Evolutionary conservation across 306 rosid species (phyloP).

Genomic region (Sesbania bispinosa): DNA sequence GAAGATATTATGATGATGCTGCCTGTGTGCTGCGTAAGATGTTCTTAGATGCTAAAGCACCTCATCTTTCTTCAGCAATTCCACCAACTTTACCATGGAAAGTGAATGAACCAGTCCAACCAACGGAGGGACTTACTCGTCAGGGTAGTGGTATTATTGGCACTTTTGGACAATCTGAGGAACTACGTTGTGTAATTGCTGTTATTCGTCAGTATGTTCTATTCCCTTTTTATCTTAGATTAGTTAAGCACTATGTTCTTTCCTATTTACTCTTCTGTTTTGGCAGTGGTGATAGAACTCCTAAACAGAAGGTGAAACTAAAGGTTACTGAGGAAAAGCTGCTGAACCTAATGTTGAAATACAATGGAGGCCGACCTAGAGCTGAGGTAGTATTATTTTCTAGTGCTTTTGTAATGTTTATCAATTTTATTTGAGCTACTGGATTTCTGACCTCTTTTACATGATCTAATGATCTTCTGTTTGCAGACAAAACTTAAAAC

Average conservation of each 20-base stretch:
- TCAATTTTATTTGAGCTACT: not conserved
- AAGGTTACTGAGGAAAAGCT: slow-evolving; percentile 95
- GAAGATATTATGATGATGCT: slow-evolving; percentile 91
- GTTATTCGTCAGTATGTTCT: slow-evolving; percentile 84
- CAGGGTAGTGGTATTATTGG: slow-evolving; percentile 98
- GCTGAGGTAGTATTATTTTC: slow-evolving; percentile 55
- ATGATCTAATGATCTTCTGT: slow-evolving; percentile 22
- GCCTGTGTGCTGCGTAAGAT: slow-evolving; percentile 93
- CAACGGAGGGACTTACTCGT: slow-evolving; percentile 87
- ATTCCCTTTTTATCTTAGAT: slow-evolving; percentile 5
- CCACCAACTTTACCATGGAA: slow-evolving; percentile 96
- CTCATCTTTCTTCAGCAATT: slow-evolving; percentile 90
- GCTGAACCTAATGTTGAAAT: slow-evolving; percentile 85
- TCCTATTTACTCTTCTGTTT: slow-evolving; percentile 33
- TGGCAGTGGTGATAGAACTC: slow-evolving; percentile 97
- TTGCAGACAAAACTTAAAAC: slow-evolving; percentile 90
- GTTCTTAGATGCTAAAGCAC: slow-evolving; percentile 94
- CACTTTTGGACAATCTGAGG: slow-evolving; percentile 90
- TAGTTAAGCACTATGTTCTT: slow-evolving; percentile 19
- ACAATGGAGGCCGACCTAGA: slow-evolving; percentile 94
- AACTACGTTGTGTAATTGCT: slow-evolving; percentile 91
- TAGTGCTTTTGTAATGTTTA: slow-evolving; percentile 10
- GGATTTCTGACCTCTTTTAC: slow-evolving; percentile 5
- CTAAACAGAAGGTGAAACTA: slow-evolving; percentile 97
- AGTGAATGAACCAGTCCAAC: slow-evolving; percentile 76